A percentile compares a stretch with the other conserved stretches of the same genome.
These are phyloP conservation scores for Cruciata laevipes DNA, from an alignment of 257 asterid species.

Conservation along the genomic window DNA sequence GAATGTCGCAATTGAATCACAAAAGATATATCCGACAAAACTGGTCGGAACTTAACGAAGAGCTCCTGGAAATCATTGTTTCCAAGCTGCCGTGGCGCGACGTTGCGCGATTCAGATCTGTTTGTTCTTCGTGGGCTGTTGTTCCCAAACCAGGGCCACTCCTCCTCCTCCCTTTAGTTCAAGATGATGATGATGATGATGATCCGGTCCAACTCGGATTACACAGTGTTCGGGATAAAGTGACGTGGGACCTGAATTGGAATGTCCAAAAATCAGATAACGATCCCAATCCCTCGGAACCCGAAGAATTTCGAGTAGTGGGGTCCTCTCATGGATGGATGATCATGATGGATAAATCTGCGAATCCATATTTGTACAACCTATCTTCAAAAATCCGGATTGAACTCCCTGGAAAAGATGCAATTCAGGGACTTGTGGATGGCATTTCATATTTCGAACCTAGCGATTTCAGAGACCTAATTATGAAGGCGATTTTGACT, in stretches of 20 bases:
- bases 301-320: background rate
- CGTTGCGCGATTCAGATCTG: background rate
- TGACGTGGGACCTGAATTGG: background rate
- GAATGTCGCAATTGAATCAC: background rate
- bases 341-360: no score
- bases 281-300: no score
- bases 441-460: no score
- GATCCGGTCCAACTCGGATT: background rate
- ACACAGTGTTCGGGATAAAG: background rate
- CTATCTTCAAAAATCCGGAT: background rate
- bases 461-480: background rate
- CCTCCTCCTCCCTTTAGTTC: background rate
- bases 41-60: conserved; percentile 6
- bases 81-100: background rate
- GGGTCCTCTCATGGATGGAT: conserved; percentile 15
- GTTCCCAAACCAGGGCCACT: conserved; percentile 11
- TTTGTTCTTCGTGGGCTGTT: conserved; percentile 1
- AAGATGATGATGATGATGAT: background rate
- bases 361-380: background rate
- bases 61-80: background rate
- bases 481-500: conserved; percentile 5
- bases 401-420: background rate
- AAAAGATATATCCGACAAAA: background rate
- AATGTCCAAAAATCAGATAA: background rate
- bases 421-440: background rate